Evolutionary conservation across 306 rosid genomes (phyloP).

Genomic region (Medicago truncatula): DNA sequence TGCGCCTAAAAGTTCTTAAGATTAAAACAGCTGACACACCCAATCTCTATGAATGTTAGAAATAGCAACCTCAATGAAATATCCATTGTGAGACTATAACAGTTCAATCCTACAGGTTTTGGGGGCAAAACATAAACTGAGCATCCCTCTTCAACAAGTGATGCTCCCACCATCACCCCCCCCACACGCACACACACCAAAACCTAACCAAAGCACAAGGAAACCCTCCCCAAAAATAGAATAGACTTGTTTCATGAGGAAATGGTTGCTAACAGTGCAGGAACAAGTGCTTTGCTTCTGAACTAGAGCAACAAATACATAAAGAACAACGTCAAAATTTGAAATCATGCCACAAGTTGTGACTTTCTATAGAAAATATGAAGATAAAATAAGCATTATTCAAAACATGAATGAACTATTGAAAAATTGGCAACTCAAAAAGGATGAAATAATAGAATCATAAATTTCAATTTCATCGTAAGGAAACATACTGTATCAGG

Average conservation of each 20-base stretch:
- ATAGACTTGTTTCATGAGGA: neutral
- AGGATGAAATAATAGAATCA: neutral
- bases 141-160: neutral
- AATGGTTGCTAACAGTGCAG: neutral
- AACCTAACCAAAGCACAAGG: neutral
- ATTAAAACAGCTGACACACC: neutral
- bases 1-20: neutral
- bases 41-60: slow-evolving; percentile 2
- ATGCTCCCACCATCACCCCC: too few species aligned
- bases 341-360: slow-evolving; percentile 27
- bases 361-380: slow-evolving; percentile 20
- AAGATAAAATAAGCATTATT: slow-evolving; percentile 1
- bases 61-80: slow-evolving; percentile 24
- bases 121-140: neutral
- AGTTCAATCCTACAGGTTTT: neutral
- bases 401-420: neutral
- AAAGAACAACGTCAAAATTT: neutral
- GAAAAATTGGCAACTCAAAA: neutral
- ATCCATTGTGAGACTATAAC: slow-evolving; percentile 1
- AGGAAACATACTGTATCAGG: slow-evolving; percentile 78
- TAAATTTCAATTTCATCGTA: slow-evolving; percentile 28
- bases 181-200: too few species aligned
- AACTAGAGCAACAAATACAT: neutral
- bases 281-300: slow-evolving; percentile 23
- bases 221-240: neutral